Evolutionary conservation across 2,329 filamentous ascomycete species (phyloP).

Genomic region (Endothia cerciana): DNA sequence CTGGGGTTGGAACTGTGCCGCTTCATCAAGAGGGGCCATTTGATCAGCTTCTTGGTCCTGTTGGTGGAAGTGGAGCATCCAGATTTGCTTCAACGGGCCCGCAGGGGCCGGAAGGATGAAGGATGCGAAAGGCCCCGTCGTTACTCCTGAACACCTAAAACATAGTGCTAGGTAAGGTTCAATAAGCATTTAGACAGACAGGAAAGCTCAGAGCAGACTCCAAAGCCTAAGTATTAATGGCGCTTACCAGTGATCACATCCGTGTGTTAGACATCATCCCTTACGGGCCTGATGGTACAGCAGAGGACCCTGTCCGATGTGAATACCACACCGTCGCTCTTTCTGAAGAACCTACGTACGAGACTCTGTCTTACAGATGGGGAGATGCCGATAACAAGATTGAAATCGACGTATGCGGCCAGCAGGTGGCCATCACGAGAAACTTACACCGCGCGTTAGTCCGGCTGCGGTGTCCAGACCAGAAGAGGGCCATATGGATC

Average conservation of each 20-base stretch:
- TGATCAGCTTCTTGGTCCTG: neutral
- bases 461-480: conserved; percentile 8
- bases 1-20: neutral
- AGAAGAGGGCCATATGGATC: conserved; percentile 13
- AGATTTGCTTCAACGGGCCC: neutral
- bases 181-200: no score
- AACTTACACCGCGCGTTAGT: conserved; percentile 12
- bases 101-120: neutral
- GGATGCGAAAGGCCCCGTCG: neutral
- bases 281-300: neutral
- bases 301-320: neutral
- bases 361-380: conserved; percentile 1
- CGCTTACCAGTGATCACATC: neutral
- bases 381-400: neutral
- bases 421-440: conserved; percentile 12
- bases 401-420: neutral
- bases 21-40: neutral
- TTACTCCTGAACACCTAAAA: neutral
- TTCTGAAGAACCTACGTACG: neutral
- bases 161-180: neutral
- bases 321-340: neutral
- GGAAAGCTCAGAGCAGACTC: neutral
- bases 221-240: neutral
- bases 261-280: neutral
- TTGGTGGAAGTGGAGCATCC: neutral